Base-by-base conservation (phyloP, 768 basidiomycete genomes). In the Gymnopilus dilepis region DNA sequence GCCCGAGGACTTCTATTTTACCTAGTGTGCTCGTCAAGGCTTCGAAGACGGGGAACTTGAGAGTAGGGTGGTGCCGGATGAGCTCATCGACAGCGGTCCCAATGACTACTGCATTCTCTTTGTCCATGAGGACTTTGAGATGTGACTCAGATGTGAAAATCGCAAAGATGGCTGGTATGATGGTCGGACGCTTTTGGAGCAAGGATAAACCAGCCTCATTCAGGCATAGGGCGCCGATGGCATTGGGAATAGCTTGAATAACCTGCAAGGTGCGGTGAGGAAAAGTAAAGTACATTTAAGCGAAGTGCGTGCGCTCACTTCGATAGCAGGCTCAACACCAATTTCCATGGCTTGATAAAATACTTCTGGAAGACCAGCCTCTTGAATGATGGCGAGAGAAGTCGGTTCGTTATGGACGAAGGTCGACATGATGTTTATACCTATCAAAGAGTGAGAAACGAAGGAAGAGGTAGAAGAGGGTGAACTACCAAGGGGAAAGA, bases 341-440 rank as follows among this genome's bases (percentile, higher is more conserved):
- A 81, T 79, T 76, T 97, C 94, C 43, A 99, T 86, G 3, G 91
- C 85, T 59, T 84, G 83, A 76, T 95, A 99, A 69, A 99, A 94
- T 0, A 87, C 84, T 68, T 95, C 92, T 0, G 97, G 97, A 3
- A 99, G 75, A 5, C 90, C 87, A 26, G 88, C 84, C 74, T 99
- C 97, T 75, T 99, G 97, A 21, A 99, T 91, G 56, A 97, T 89
- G 2, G 87, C 80, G 59, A 99, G 78, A 15, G 94, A 97, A 0
- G 96, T 98, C 6, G 97, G 97, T 73, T 99, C 97, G 65, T 99
- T 99, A 80, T 99, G 97, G 8, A 99, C 89, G 75, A 98, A 98
- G 0, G 95, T 95, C 13, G 95, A 88, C 89, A 97, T 94, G 70
- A 95, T 90, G 72, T 96, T 95, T 79, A 96, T 93, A 4, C 93